Evolutionary conservation across 23 red algal genomes (phyloP).

Genomic region (Porphyridium purpureum): DNA sequence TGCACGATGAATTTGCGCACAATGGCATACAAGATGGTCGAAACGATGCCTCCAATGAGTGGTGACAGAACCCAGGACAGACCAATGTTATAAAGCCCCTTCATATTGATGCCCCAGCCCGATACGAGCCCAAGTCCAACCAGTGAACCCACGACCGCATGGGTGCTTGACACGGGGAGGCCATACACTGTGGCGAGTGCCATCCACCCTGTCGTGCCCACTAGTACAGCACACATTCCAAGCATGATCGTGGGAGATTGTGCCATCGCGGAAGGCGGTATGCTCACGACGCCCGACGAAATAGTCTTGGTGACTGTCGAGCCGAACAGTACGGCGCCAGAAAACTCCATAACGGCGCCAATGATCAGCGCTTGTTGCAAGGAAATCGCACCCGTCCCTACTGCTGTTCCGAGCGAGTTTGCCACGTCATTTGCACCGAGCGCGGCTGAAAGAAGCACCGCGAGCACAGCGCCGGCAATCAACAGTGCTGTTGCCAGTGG

Average conservation of each 20-base stretch:
- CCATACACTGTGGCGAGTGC: slow-evolving; percentile 63
- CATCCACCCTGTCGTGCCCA: slow-evolving; percentile 84
- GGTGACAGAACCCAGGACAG: slow-evolving; percentile 78
- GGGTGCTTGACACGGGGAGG: slow-evolving; percentile 90
- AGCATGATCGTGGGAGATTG: slow-evolving; percentile 58
- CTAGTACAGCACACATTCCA: slow-evolving; percentile 78
- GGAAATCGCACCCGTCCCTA: slow-evolving; percentile 83
- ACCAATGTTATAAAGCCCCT: slow-evolving; percentile 44
- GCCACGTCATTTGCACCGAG: slow-evolving; percentile 95
- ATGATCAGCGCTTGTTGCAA: slow-evolving; percentile 61
- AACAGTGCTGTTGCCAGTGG: slow-evolving; percentile 27
- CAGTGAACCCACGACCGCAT: slow-evolving; percentile 74
- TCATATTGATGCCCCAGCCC: slow-evolving; percentile 64
- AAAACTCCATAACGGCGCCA: slow-evolving; percentile 96
- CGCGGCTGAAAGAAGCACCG: slow-evolving; percentile 55
- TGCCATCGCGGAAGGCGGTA: slow-evolving; percentile 23
- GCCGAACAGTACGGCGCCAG: slow-evolving; percentile 89
- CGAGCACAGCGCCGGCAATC: slow-evolving; percentile 31
- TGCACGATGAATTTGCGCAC: slow-evolving; percentile 52
- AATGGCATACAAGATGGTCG: slow-evolving; percentile 36
- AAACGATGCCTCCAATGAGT: slow-evolving; percentile 54
- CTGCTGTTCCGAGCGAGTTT: slow-evolving; percentile 81
- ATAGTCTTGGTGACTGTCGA: slow-evolving; percentile 95
- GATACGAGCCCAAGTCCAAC: slow-evolving; percentile 73
- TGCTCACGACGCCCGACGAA: slow-evolving; percentile 55